Conservation (phyloP, 768 basidiomycete genomes). For the Clitopilus hobsonii region DNA sequence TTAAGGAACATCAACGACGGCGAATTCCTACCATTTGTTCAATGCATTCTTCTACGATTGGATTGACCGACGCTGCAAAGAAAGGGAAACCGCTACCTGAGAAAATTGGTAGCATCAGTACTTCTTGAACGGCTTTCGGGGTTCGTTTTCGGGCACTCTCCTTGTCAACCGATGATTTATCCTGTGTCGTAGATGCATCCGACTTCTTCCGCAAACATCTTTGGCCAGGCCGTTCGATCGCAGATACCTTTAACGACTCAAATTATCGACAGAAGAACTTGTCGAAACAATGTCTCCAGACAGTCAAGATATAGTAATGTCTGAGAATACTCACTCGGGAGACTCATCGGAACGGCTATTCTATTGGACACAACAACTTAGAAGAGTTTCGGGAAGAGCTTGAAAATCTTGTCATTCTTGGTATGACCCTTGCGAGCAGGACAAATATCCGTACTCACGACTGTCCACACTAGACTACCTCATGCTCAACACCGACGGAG, state of each 20-base stretch:
- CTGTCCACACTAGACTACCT: conserved; percentile 60
- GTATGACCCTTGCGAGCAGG: conserved; percentile 34
- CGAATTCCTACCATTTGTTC: too few species aligned
- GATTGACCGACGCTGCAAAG: conserved; percentile 76
- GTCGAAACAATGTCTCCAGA: conserved; percentile 62
- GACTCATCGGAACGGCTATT: conserved; percentile 60
- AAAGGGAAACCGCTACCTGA: conserved; percentile 82
- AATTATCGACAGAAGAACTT: conserved; percentile 71
- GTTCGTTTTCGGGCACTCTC: conserved; percentile 34
- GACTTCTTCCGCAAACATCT: conserved; percentile 84
- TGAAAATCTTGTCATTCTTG: conserved; percentile 88
- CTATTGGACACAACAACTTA: conserved; percentile 81
- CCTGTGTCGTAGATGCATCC: conserved; percentile 58
- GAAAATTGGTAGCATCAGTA: conserved; percentile 90
- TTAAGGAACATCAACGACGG: too few species aligned
- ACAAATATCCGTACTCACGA: too few species aligned
- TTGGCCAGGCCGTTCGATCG: conserved; percentile 80
- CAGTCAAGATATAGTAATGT: conserved; percentile 68
- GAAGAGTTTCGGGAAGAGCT: conserved; percentile 82
- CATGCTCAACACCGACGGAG: conserved; percentile 90
- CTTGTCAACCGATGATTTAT: neutral
- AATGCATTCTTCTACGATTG: conserved; percentile 93
- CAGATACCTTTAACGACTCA: conserved; percentile 84
- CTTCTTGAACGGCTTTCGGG: conserved; percentile 81
- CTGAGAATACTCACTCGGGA: conserved; percentile 57